Evolutionary conservation across 2,329 filamentous ascomycete genomes (phyloP).

Genomic region (Ceratocystis ficicola): DNA sequence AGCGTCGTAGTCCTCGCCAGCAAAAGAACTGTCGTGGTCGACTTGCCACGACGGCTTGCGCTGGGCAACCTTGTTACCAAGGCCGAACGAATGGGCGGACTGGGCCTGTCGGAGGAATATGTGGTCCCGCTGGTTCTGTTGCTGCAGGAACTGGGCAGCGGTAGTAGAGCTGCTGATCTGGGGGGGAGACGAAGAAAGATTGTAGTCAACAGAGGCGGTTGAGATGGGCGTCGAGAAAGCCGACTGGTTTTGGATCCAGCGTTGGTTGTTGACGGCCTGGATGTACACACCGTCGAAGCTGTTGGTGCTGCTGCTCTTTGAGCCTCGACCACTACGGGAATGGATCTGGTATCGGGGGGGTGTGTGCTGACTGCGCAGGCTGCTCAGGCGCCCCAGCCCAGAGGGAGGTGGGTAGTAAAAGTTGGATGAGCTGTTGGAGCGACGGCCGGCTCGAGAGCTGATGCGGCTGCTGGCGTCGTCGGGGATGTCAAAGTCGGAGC

Average conservation of each 20-base stretch:
- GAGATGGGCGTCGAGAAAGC: not conserved
- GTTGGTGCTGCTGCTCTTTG: slow-evolving; percentile 60
- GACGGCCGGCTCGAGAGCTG: slow-evolving; percentile 47
- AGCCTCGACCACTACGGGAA: slow-evolving; percentile 49
- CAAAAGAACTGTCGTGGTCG: slow-evolving; percentile 39
- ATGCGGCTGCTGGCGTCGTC: slow-evolving; percentile 44
- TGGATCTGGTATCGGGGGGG: slow-evolving; percentile 36
- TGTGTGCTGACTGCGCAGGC: slow-evolving; percentile 40
- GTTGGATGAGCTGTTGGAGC: slow-evolving; percentile 72
- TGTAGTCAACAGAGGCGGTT: slow-evolving; percentile 8
- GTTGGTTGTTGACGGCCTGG: slow-evolving; percentile 46
- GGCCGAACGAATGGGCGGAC: slow-evolving; percentile 6
- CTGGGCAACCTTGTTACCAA: not conserved
- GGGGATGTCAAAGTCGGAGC: slow-evolving; percentile 46
- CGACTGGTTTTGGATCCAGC: slow-evolving; percentile 34
- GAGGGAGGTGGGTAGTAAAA: slow-evolving; percentile 34
- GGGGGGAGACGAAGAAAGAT: slow-evolving; percentile 4
- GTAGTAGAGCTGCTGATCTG: not conserved
- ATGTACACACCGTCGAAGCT: slow-evolving; percentile 53
- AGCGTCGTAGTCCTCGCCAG: slow-evolving; percentile 55
- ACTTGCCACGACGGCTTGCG: slow-evolving; percentile 36
- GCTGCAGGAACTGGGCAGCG: slow-evolving; percentile 15
- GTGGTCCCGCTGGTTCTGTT: slow-evolving; percentile 18
- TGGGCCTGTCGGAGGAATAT: slow-evolving; percentile 14
- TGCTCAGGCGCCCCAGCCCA: slow-evolving; percentile 49